A percentile compares a stretch with the other conserved stretches of the same genome.
These are phyloP conservation scores for Boletus barrowsii DNA, from an alignment of 768 basidiomycete genomes.

Conservation along the genomic window DNA sequence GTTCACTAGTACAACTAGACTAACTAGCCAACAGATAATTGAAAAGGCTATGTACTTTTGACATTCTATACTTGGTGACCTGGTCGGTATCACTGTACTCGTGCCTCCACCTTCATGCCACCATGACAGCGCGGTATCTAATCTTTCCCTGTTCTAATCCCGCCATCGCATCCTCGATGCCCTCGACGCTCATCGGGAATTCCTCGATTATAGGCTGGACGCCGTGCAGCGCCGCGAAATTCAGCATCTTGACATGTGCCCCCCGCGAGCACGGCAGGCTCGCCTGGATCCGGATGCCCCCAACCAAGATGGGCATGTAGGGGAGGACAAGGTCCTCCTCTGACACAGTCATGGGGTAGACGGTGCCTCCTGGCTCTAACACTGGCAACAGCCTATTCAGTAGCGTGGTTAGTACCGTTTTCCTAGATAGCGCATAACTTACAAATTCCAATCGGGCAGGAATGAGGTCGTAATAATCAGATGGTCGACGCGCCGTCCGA, in stretches of 20 bases:
- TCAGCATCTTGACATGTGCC: slow-evolving; percentile 31
- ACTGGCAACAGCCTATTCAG: slow-evolving; percentile 26
- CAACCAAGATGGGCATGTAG: slow-evolving; percentile 6
- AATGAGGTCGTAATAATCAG: slow-evolving; percentile 32
- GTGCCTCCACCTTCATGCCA: not conserved
- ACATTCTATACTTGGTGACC: too few relatives aligned
- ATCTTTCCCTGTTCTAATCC: slow-evolving; percentile 25
- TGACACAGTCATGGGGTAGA: slow-evolving; percentile 27
- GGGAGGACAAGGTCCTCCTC: slow-evolving; percentile 22
- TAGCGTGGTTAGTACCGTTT: not conserved
- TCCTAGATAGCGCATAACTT: not conserved
- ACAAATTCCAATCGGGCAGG: slow-evolving; percentile 31
- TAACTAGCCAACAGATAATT: too few relatives aligned
- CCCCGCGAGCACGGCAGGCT: slow-evolving; percentile 23
- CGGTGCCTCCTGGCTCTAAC: slow-evolving; percentile 18
- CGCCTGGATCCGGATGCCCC: slow-evolving; percentile 26
- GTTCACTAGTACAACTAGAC: too few relatives aligned
- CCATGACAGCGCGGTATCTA: slow-evolving; percentile 33
- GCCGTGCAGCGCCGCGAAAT: slow-evolving; percentile 31
- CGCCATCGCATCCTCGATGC: slow-evolving; percentile 29
- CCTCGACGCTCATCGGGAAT: slow-evolving; percentile 31
- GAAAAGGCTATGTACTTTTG: too few relatives aligned
- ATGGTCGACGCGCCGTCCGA: slow-evolving; percentile 26
- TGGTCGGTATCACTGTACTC: too few relatives aligned
- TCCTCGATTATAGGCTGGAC: slow-evolving; percentile 30